Evolutionary conservation across 345 rosid genomes (phyloP), one percentile per base, ranked within the genome.

Genomic region (Anacardium occidentale): DNA sequence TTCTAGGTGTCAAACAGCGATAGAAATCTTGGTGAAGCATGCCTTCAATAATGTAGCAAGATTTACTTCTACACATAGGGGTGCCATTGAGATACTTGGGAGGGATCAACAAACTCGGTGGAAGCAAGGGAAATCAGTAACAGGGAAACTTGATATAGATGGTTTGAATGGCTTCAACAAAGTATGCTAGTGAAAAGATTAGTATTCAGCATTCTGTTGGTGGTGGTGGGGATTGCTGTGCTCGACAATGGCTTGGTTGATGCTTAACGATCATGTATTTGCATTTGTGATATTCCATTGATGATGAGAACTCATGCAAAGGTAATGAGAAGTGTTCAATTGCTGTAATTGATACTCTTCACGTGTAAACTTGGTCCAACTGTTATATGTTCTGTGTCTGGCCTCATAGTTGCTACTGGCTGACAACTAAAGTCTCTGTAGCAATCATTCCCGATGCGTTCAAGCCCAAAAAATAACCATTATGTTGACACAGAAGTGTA

Each of bases 171-270:
- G 85, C 96, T 92, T 76, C 99, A 95, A 79, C 83, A 91, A 64
- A 95, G 75, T 92, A 95, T 69, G 74, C 98, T 29, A 79, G 69
- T n/a, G 98, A 90, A 85, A 91, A 85, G 74, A 95, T 95, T 77
- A 95, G 96, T 80, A 90, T 95, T 64, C 84, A 97, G 57, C 86
- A 68, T 75, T 80, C 98, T 32, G 98, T 95, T 66, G 98, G 99
- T 48, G 89, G 87, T 10, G 85, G 86, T 53, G 98, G 99, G 22
- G 96, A 92, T 34, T 96, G 98, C 22, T 89, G 85, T 5, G 89
- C 94, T 48, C 83, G 89, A 55, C 99, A 95, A 78, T 95, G 99
- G 98, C 98, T 95, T 42, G 97, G 99, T 78, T 95, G 69, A 75
- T 25, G 37, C 20, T 12, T 50, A 50, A 50, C 15, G 14, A 13